phyloP scores from a whole-genome alignment of 208 protist genomes.

The Leishmania martiniquensis region DNA sequence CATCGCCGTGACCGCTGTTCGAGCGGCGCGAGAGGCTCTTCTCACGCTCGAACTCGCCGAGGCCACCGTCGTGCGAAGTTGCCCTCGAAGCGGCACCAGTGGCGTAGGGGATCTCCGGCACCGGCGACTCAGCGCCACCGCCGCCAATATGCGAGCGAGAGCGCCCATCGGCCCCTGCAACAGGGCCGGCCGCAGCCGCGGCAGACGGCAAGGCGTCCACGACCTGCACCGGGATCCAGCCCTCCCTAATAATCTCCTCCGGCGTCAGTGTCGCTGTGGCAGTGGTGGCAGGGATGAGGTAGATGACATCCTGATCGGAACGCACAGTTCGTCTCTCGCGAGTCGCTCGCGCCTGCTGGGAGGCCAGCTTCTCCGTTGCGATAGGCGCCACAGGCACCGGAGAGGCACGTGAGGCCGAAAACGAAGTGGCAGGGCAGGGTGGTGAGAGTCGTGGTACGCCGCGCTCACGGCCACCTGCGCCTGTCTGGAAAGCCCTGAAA shows the following conservation, averaged over 20 bases:
- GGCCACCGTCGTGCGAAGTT: not conserved
- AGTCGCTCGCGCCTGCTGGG: constrained; percentile 24
- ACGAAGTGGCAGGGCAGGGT: not conserved
- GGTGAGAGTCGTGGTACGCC: constrained; percentile 13
- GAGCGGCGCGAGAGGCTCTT: constrained; percentile 5
- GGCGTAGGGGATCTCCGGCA: not conserved
- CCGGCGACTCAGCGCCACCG: constrained; percentile 14
- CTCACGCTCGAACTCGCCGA: constrained; percentile 5
- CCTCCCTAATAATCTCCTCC: constrained; percentile 33
- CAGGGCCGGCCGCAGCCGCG: not conserved
- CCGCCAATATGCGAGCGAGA: constrained; percentile 3
- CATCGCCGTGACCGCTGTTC: not conserved
- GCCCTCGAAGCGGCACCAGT: constrained; percentile 1
- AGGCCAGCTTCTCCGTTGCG: constrained; percentile 17
- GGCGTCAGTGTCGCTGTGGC: constrained; percentile 29
- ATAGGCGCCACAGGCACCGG: constrained; percentile 24
- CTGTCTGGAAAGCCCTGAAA: constrained; percentile 5
- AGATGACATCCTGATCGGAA: constrained; percentile 29
- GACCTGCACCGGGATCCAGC: constrained; percentile 50
- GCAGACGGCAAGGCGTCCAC: constrained; percentile 13
- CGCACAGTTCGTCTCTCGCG: constrained; percentile 22
- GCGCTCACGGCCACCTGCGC: not conserved
- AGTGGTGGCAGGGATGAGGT: constrained; percentile 25
- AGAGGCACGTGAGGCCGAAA: constrained; percentile 15
- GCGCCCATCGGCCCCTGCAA: not conserved